These are phyloP conservation scores for Leccinum pellstonianum DNA, from an alignment of 768 basidiomycete species.

Conservation along the genomic window DNA sequence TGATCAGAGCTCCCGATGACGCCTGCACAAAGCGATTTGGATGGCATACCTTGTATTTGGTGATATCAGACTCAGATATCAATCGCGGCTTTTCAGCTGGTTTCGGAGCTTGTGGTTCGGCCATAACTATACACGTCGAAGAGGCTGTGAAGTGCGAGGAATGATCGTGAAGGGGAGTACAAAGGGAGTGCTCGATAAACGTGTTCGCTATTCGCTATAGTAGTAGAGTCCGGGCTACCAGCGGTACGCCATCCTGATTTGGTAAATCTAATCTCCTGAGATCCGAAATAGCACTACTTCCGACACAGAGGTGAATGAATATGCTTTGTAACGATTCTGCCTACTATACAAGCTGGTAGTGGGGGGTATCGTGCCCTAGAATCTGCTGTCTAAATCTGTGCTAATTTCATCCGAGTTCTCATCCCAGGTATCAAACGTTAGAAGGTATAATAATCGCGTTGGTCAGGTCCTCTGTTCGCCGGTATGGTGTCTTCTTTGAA, in stretches of 20 bases:
- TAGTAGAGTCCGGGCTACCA: not conserved
- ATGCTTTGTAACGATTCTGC: conserved; percentile 16
- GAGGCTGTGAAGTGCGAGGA: conserved; percentile 4
- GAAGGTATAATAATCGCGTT: conserved; percentile 14
- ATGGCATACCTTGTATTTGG: conserved; percentile 76
- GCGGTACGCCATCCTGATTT: conserved; percentile 22
- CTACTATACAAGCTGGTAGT: conserved; percentile 29
- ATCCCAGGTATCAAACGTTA: conserved; percentile 21
- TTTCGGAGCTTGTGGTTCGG: conserved; percentile 51
- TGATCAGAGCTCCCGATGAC: conserved; percentile 12
- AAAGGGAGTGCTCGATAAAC: conserved; percentile 3
- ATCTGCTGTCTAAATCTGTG: conserved; percentile 19
- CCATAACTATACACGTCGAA: conserved; percentile 42
- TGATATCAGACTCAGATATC: conserved; percentile 70
- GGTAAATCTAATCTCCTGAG: conserved; percentile 13
- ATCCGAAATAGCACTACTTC: not conserved
- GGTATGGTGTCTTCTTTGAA: conserved; percentile 36
- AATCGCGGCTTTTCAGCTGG: conserved; percentile 52
- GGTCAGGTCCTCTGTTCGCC: conserved; percentile 10
- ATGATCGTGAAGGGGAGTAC: conserved; percentile 8
- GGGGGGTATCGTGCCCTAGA: conserved; percentile 26
- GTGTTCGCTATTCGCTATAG: conserved; percentile 4
- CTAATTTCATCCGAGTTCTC: conserved; percentile 11
- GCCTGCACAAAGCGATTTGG: conserved; percentile 10
- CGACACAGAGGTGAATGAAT: not conserved